These are phyloP conservation scores for Phlyctochytrium bullatum DNA, from an alignment of 192 early-diverging fungal genomes.

Conservation along the genomic window DNA sequence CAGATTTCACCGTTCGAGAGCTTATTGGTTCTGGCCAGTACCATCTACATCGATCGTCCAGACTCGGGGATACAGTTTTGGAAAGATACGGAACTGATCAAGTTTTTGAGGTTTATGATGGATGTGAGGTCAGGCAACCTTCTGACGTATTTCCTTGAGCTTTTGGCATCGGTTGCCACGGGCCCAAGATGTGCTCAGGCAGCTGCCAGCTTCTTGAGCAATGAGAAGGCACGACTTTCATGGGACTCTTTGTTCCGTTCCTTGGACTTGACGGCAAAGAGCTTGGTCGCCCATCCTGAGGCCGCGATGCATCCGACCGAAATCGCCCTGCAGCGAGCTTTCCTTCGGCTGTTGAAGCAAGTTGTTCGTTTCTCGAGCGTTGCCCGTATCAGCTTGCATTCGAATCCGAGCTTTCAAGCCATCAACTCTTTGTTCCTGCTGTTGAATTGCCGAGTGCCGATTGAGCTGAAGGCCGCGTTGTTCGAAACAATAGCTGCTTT, in stretches of 20 bases:
- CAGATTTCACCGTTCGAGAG: constrained; percentile 38
- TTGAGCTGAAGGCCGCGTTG: constrained; percentile 78
- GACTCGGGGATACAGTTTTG: constrained; percentile 56
- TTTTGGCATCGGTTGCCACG: constrained; percentile 78
- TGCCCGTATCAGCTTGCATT: constrained; percentile 66
- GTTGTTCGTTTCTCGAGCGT: constrained; percentile 75
- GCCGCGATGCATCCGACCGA: constrained; percentile 72
- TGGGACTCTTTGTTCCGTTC: constrained; percentile 27
- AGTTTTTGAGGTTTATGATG: constrained; percentile 45
- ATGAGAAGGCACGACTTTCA: constrained; percentile 20
- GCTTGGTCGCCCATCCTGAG: constrained; percentile 16
- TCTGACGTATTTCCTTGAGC: constrained; percentile 66
- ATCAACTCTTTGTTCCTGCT: constrained; percentile 74
- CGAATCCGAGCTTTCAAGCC: constrained; percentile 66
- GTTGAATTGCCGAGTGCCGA: constrained; percentile 72
- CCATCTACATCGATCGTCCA: constrained; percentile 71
- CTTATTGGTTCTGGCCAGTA: constrained; percentile 69
- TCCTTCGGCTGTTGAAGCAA: constrained; percentile 72
- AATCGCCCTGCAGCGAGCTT: constrained; percentile 65
- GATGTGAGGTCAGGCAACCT: constrained; percentile 39
- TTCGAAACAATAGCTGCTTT: constrained; percentile 81
- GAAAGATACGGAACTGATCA: constrained; percentile 45
- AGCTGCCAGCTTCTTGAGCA: constrained; percentile 56
- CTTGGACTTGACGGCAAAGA: constrained; percentile 55
- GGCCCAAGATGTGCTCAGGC: constrained; percentile 66